phyloP scores from a whole-genome alignment of 2,329 filamentous ascomycete species.

The Dothideomycetes sp. region DNA sequence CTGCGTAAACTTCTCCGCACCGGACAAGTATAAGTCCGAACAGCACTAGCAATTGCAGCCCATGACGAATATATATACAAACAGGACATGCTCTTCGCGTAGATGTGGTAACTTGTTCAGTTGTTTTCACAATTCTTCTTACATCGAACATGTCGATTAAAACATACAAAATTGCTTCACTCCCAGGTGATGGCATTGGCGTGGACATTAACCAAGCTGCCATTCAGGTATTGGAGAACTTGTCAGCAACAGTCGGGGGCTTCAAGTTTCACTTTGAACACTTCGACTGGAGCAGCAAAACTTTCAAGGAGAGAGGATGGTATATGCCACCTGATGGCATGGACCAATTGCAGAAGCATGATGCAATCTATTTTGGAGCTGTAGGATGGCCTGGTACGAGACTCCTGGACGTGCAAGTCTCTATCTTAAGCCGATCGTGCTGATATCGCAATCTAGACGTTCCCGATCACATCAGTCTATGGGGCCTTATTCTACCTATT shows the following conservation, averaged over 20 bases:
- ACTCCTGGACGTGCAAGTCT: not conserved
- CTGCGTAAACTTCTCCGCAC: no score
- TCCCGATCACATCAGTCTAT: constrained; percentile 56
- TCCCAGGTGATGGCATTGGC: constrained; percentile 55
- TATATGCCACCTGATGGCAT: constrained; percentile 43
- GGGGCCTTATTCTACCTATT: constrained; percentile 56
- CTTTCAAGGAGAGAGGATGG: constrained; percentile 39
- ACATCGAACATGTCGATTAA: no score
- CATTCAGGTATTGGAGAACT: constrained; percentile 33
- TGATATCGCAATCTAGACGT: constrained; percentile 34
- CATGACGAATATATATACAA: no score
- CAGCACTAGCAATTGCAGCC: no score
- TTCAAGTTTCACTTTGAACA: constrained; percentile 41
- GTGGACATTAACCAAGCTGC: constrained; percentile 50
- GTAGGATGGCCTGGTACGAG: constrained; percentile 46
- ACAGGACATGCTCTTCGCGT: no score
- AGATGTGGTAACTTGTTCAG: no score
- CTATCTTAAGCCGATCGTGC: not conserved
- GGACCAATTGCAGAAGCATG: constrained; percentile 38
- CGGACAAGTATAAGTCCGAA: no score
- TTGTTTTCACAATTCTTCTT: no score
- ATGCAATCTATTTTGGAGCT: constrained; percentile 49
- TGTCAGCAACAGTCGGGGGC: constrained; percentile 31
- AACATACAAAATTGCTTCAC: constrained; percentile 44
- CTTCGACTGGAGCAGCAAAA: constrained; percentile 39